These are phyloP conservation scores for Amanita exitialis DNA, from an alignment of 768 basidiomycete genomes.

Conservation along the genomic window DNA sequence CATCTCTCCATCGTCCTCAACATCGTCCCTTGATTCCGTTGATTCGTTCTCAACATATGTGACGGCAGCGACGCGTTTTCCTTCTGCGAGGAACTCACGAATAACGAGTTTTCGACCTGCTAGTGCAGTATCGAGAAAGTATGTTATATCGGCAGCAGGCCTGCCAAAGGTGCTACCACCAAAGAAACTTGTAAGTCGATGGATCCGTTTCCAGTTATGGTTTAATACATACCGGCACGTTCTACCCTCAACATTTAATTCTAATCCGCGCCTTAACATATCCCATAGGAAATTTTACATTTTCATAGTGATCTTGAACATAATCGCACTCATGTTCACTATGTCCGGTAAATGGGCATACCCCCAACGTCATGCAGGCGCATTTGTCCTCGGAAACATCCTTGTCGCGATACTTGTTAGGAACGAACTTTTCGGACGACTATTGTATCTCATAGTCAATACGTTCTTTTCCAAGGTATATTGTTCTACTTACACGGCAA, in stretches of 20 bases:
- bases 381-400: conserved; percentile 68
- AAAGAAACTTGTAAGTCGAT: conserved; percentile 31
- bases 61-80: not conserved
- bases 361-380: conserved; percentile 53
- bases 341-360: conserved; percentile 60
- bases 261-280: not conserved
- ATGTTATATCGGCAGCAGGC: not conserved
- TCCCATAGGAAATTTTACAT: conserved; percentile 63
- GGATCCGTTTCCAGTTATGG: conserved; percentile 60
- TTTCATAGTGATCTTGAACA: conserved; percentile 48
- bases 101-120: not conserved
- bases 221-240: conserved; percentile 69
- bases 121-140: not conserved
- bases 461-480: conserved; percentile 69
- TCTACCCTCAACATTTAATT: not conserved
- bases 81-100: not conserved
- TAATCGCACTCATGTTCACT: conserved; percentile 49
- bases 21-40: conserved; percentile 8
- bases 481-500: not conserved
- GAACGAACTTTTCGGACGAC: conserved; percentile 77
- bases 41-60: conserved; percentile 5
- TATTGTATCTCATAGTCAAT: conserved; percentile 62
- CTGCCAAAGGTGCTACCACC: conserved; percentile 9
- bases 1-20: conserved; percentile 3
- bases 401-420: conserved; percentile 65